Base-by-base conservation (phyloP, 805 yeast species). In the Wickerhamiella parazyma region DNA sequence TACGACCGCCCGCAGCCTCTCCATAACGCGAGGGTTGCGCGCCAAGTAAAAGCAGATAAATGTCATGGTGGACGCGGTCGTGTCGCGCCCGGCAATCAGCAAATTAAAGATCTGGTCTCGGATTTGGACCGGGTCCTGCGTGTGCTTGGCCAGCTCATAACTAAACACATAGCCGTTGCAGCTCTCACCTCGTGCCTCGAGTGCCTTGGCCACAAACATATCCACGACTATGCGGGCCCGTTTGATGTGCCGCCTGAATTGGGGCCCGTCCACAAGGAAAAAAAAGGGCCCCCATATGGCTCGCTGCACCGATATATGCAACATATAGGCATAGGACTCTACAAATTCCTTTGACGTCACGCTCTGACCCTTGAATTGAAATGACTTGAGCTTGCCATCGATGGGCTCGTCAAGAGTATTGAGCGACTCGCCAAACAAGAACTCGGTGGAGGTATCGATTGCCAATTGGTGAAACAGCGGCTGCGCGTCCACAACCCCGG, bases 81-180 rank as follows among this genome's bases (percentile, higher is more conserved):
- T 69, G 49, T 69, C 72, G 49, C 73, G 58, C 11, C 71, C 72
- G 10, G 73, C 73, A 22, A 68, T 49, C 45, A 69, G 57, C 44
- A 69, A 64, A 50, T 66, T 67, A 53, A 69, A 60, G 44, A 64
- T 53, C 51, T 69, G 72, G 46, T 67, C 70, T 34, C 71, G 59
- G 44, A 69, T 61, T 17, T 63, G 59, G 42, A 47, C 54, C 4
- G 68, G 69, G 47, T 67, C 63, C 44, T 67, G 59, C 10, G 70
- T 65, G 47, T 66, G 66, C 49, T 65, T 64, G 33, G 59, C 67
- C 46, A 69, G 60, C 49, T 68, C 72, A 40, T 64, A 59, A 48
- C 67, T 59, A 52, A 69, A 67, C 11, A 66, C 59, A 48, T 66
- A 67, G 28, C 57, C 62, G 40, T 54, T 58, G 49, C 46, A 42